Base-by-base conservation (phyloP, 2,329 filamentous ascomycete species). In the Simplicillium sp. region DNA sequence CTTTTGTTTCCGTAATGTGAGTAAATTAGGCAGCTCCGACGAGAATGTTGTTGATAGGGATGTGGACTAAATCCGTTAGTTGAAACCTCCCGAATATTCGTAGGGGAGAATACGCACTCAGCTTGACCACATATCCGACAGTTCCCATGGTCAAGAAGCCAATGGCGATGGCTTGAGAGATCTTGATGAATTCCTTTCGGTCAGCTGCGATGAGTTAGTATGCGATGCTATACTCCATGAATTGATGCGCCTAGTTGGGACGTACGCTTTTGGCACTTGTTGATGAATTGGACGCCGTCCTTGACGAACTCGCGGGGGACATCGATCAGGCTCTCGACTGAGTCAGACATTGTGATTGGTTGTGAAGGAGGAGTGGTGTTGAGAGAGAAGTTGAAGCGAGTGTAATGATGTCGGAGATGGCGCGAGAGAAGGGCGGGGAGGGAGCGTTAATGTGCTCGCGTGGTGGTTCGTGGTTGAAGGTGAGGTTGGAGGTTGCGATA, bases 121-220 rank as follows among this genome's bases (percentile, higher is more conserved):
- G 70, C 71, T 84, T 83, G 57, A 84, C 77, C 47, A 84, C 61
- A 62, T 82, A 84, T 47, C 80, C 80, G 43, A 83, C 80, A 37
- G 77, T 75, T 47, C 79, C 79, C 79, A 82, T 83, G 61, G 83
- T 73, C 47, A 84, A 60, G 64, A 84, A 84, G 44, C 80, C 80
- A 47, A 82, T 72, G 44, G 79, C 80, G 46, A 84, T 80, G 46
- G 80, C 80, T 64, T 71, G 68, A 56, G 62, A 67, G 42, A 68
- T 59, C 48, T 62, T 61, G 40, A 66, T 52, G 47, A 68, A 68
- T 51, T 68, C 65, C 47, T 62, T 59, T 48, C 60, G 55, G 40
- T 68, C 65, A 42, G 64, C 64, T 65, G 39, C 31, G 31, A 32
- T 17, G 37, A n/a, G 6, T 8, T 18, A 34, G 15, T 11, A 32